Conservation (phyloP, 2,329 filamentous ascomycete genomes). For the Magnaporthiopsis incrustans region DNA sequence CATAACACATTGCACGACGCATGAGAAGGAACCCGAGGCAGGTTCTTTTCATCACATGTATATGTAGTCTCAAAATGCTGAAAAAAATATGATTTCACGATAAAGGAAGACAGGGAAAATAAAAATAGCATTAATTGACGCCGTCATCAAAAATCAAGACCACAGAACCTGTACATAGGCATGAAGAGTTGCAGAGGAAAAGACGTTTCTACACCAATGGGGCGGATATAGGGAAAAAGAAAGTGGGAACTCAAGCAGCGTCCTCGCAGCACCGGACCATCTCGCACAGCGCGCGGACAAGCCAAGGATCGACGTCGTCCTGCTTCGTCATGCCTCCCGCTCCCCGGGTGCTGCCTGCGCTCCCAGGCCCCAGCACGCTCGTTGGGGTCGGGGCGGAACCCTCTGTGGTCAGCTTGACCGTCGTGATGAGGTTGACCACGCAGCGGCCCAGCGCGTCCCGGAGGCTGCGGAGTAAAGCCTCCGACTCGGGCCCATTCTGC, state of each 20-base stretch:
- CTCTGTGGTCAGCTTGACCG: slow-evolving; percentile 26
- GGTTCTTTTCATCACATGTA: too few relatives aligned
- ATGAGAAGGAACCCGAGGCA: too few relatives aligned
- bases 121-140: not conserved
- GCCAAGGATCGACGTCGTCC: slow-evolving; percentile 24
- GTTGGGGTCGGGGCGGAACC: not conserved
- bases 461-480: slow-evolving; percentile 31
- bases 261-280: slow-evolving; percentile 33
- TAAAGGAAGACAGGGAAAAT: too few relatives aligned
- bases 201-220: not conserved
- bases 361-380: too few relatives aligned
- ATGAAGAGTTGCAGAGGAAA: not conserved
- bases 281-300: slow-evolving; percentile 33
- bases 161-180: not conserved
- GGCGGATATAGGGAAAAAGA: not conserved
- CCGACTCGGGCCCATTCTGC: not conserved
- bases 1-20: too few relatives aligned
- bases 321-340: slow-evolving; percentile 10
- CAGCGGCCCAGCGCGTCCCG: slow-evolving; percentile 42
- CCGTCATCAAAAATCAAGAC: not conserved
- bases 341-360: slow-evolving; percentile 6
- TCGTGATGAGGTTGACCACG: slow-evolving; percentile 41
- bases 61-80: too few relatives aligned
- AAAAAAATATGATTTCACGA: too few relatives aligned
- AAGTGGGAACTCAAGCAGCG: slow-evolving; percentile 3